These are phyloP conservation scores for Chytriomyces confervae DNA, from an alignment of 192 early-diverging fungal species.

Conservation along the genomic window DNA sequence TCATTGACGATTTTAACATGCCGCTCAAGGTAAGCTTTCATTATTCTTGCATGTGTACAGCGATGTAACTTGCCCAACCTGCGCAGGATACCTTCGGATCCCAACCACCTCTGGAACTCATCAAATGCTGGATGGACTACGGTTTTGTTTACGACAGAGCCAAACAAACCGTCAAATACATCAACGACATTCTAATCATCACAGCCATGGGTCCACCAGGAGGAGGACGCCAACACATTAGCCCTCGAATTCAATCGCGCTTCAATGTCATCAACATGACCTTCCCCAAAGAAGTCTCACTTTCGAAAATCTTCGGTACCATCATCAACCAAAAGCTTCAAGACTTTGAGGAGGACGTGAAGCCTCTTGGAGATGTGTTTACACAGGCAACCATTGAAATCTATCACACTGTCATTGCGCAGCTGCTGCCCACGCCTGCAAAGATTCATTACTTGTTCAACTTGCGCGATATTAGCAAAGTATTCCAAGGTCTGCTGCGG, in stretches of 20 bases:
- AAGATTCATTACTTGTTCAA: constrained; percentile 70
- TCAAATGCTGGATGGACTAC: constrained; percentile 65
- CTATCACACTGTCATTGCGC: constrained; percentile 55
- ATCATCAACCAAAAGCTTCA: constrained; percentile 65
- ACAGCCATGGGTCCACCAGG: constrained; percentile 67
- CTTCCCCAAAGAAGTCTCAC: constrained; percentile 57
- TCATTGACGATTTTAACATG: constrained; percentile 71
- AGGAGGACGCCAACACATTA: constrained; percentile 62
- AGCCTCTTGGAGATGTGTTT: constrained; percentile 58
- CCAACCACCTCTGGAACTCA: constrained; percentile 64
- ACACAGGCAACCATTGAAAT: constrained; percentile 65
- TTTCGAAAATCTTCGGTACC: constrained; percentile 57
- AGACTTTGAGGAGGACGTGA: constrained; percentile 62
- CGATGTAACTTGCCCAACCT: neutral
- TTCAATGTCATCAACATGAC: constrained; percentile 68
- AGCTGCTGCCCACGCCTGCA: constrained; percentile 64
- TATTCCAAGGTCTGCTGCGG: constrained; percentile 64
- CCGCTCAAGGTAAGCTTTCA: constrained; percentile 48
- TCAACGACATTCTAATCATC: constrained; percentile 59
- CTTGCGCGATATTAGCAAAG: constrained; percentile 64
- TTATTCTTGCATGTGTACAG: neutral
- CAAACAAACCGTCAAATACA: constrained; percentile 60
- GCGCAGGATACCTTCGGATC: constrained; percentile 62
- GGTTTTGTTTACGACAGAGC: constrained; percentile 63
- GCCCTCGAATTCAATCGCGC: constrained; percentile 57